Percentiles rank a stretch among this genome's conserved stretches.
Evolutionary conservation across 352 stramenopile species (phyloP).

Genomic region (Pilasporangium apinafurcum): DNA sequence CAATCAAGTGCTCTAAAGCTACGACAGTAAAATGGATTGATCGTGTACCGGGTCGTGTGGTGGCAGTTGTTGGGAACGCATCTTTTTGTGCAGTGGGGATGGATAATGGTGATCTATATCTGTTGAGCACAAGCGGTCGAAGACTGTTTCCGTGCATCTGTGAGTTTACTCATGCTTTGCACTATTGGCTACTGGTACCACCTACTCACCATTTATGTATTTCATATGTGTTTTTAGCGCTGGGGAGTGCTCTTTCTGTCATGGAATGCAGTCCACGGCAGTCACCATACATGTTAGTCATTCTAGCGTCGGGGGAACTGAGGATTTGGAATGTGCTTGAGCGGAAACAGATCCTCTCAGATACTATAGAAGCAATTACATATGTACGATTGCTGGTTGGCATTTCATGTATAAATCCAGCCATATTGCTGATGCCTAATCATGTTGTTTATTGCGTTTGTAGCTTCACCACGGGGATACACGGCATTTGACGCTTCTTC

Average conservation of each 20-base stretch:
- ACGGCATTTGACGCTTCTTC: constrained; percentile 57
- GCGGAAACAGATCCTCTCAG: constrained; percentile 41
- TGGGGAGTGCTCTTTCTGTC: constrained; percentile 54
- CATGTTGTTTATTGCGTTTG: not conserved
- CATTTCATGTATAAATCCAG: too few relatives aligned
- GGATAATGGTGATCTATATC: constrained; percentile 58
- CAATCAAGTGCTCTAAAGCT: constrained; percentile 50
- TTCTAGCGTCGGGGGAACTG: constrained; percentile 46
- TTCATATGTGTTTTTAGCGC: constrained; percentile 22
- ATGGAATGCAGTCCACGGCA: constrained; percentile 62
- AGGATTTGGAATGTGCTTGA: constrained; percentile 70
- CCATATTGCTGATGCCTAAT: too few relatives aligned
- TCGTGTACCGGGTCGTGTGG: constrained; percentile 52
- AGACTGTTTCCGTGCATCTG: constrained; percentile 78
- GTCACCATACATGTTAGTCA: constrained; percentile 68
- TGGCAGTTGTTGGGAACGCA: constrained; percentile 56
- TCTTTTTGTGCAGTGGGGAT: constrained; percentile 55
- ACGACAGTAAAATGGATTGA: constrained; percentile 74
- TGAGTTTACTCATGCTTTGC: too few relatives aligned
- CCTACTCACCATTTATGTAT: not conserved
- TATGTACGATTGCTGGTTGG: constrained; percentile 31
- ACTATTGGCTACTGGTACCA: too few relatives aligned
- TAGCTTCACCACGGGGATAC: constrained; percentile 4
- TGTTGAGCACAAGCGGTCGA: constrained; percentile 51
- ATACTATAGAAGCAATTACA: constrained; percentile 60